Percentiles rank a stretch among this genome's conserved stretches.
Evolutionary conservation across 2,329 filamentous ascomycete species (phyloP).

Genomic region (Tolypocladium album): DNA sequence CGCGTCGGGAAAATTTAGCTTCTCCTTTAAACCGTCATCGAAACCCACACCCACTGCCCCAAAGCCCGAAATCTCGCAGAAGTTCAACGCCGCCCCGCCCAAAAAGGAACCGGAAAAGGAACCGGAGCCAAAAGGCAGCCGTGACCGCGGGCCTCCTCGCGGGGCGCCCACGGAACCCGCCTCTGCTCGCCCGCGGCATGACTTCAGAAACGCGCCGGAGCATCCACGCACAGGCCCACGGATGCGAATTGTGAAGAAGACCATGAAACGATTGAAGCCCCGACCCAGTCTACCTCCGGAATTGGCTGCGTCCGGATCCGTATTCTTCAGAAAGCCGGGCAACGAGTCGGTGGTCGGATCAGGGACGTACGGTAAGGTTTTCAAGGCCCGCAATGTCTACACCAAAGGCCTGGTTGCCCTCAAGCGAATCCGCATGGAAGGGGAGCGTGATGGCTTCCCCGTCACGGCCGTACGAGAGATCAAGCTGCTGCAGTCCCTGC

Average conservation of each 20-base stretch:
- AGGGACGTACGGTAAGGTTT: constrained; percentile 91
- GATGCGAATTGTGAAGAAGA: constrained; percentile 55
- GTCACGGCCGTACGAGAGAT: constrained; percentile 88
- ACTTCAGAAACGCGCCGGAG: constrained; percentile 19
- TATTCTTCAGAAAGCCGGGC: constrained; percentile 92
- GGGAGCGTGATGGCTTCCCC: constrained; percentile 81
- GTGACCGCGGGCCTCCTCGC: constrained; percentile 36
- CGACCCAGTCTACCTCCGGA: constrained; percentile 62
- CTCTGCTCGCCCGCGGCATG: constrained; percentile 30
- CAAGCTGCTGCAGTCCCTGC: constrained; percentile 79
- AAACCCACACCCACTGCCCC: constrained; percentile 46
- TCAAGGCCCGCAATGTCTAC: constrained; percentile 89
- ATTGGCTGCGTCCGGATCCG: constrained; percentile 69
- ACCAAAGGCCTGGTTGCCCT: constrained; percentile 74
- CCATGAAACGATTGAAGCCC: constrained; percentile 58
- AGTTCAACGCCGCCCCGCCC: constrained; percentile 53
- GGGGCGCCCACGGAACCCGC: constrained; percentile 44
- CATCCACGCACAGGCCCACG: constrained; percentile 30
- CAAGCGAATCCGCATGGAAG: constrained; percentile 90
- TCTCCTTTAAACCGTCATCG: constrained; percentile 73
- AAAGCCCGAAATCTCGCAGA: constrained; percentile 56
- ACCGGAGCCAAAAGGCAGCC: constrained; percentile 12
- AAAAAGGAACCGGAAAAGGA: constrained; percentile 28
- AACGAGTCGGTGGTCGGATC: constrained; percentile 95
- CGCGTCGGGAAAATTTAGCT: constrained; percentile 68